Base-by-base conservation (phyloP, 2,329 filamentous ascomycete species). In the Hymenoscyphus salicellus region DNA sequence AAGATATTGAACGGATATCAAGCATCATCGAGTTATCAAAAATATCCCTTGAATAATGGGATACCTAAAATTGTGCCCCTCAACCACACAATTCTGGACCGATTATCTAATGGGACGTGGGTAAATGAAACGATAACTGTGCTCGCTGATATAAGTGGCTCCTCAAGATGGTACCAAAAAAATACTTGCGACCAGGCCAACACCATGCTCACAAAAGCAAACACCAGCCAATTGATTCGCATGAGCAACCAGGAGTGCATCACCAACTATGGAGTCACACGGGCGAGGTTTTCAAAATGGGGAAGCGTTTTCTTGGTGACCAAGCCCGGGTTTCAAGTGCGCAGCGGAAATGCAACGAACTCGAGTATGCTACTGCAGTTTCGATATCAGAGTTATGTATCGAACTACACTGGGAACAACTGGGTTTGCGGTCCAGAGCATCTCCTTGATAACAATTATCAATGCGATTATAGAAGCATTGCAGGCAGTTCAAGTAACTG, bases 341-440 rank as follows among this genome's bases (percentile, higher is more conserved):
- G 6, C 6, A 11, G n/a, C 3, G 55, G 62, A 10, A 58, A 68
- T 30, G 65, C 65, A 14, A 36, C 61, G 14, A 60, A 49, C 5
- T 33, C 65, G 0, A 68, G 66, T 10, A 58, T 71, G 10, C 46
- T 71, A 10, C 32, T 68, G 32, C 61, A 68, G 7, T 70, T 72
- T 20, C 65, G 58, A 33, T 69, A 67, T 41, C 59, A 67, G 30
- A 23, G 32, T 28, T 71, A 65, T 32, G 59, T 70, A 2, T 68
- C 70, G 1, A 68, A 69, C 14, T 70, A 63, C 55, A 70, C 66
- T n/a, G 68, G 60, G 0, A 65, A 68, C 41, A 67, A 66, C 28
- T 72, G 70, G 70, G 66, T 71, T 10, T 72, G 70, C 49, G 64
- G 63, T 28, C 62, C 68, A 0, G 43, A 67, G 4, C 61, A 69